Evolutionary conservation across 208 protist species (phyloP).

Genomic region (Acanthamoeba sp.): DNA sequence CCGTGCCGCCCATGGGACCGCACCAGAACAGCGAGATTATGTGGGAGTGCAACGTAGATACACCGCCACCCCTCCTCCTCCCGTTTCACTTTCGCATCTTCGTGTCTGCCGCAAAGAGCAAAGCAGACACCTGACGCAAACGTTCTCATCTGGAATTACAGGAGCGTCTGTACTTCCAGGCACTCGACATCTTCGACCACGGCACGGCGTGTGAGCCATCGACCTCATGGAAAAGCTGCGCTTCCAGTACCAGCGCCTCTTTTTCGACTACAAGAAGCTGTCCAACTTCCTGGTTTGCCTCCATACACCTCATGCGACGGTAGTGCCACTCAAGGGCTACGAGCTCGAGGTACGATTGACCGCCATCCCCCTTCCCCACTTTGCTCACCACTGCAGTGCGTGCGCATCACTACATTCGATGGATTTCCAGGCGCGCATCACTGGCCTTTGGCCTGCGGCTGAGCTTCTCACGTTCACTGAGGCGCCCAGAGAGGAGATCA

Average conservation of each 20-base stretch:
- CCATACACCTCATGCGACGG: too few relatives aligned
- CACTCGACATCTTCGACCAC: slow-evolving; percentile 83
- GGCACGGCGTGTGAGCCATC: slow-evolving; percentile 84
- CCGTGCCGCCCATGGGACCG: slow-evolving; percentile 42
- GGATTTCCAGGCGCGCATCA: slow-evolving; percentile 70
- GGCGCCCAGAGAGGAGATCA: slow-evolving; percentile 57
- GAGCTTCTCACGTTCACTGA: slow-evolving; percentile 71
- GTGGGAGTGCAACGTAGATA: slow-evolving; percentile 73
- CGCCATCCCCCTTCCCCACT: slow-evolving; percentile 9
- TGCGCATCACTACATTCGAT: slow-evolving; percentile 8
- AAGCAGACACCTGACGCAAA: background rate
- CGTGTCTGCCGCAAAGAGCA: background rate
- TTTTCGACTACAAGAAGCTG: slow-evolving; percentile 82
- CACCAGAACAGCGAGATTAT: slow-evolving; percentile 11
- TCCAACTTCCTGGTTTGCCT: slow-evolving; percentile 72
- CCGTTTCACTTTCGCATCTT: too few relatives aligned
- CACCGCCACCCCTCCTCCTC: background rate
- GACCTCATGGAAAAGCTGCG: slow-evolving; percentile 77
- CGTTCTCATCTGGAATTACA: background rate
- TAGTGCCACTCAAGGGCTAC: slow-evolving; percentile 83
- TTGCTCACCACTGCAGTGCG: background rate
- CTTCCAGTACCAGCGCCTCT: slow-evolving; percentile 77
- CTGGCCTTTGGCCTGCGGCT: slow-evolving; percentile 35
- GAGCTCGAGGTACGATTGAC: slow-evolving; percentile 82
- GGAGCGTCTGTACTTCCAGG: slow-evolving; percentile 79